These are phyloP conservation scores for Xylona heveae DNA, from an alignment of 495 filamentous ascomycete genomes.

Conservation along the genomic window DNA sequence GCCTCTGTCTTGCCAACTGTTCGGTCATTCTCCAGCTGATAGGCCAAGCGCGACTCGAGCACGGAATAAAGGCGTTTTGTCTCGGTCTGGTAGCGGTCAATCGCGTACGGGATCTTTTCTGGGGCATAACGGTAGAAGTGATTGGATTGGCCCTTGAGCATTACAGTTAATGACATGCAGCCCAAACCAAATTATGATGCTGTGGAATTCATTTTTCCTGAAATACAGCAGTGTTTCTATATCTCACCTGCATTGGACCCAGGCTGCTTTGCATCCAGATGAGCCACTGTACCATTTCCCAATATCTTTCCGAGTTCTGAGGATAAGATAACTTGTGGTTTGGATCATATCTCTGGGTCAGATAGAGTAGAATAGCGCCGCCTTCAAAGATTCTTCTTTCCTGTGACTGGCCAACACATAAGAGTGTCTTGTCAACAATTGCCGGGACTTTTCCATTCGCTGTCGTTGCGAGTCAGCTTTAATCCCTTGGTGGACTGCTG, in stretches of 20 bases:
- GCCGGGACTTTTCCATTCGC: slow-evolving; percentile 93
- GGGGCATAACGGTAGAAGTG: slow-evolving; percentile 80
- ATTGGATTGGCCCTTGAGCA: slow-evolving; percentile 80
- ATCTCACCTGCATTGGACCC: slow-evolving; percentile 88
- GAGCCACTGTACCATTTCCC: slow-evolving; percentile 63
- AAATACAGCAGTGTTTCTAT: too few species aligned
- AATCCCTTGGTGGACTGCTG: too few species aligned
- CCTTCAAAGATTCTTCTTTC: slow-evolving; percentile 67
- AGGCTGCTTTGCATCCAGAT: slow-evolving; percentile 55
- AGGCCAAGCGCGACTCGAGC: slow-evolving; percentile 40
- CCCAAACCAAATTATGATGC: too few species aligned
- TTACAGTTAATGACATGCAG: too few species aligned
- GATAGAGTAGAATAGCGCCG: slow-evolving; percentile 72
- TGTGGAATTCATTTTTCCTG: too few species aligned
- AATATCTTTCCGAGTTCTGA: slow-evolving; percentile 49
- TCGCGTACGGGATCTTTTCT: slow-evolving; percentile 68
- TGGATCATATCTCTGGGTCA: slow-evolving; percentile 58
- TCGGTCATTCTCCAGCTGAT: slow-evolving; percentile 1
- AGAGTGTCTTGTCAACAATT: slow-evolving; percentile 48
- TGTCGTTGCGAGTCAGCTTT: too few species aligned
- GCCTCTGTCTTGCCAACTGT: too few species aligned
- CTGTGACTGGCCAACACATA: slow-evolving; percentile 19
- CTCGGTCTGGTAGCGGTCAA: slow-evolving; percentile 67
- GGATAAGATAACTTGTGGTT: slow-evolving; percentile 76
- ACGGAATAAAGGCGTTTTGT: slow-evolving; percentile 61